Percentiles rank a stretch among this genome's conserved stretches.
Evolutionary conservation across 805 yeast genomes (phyloP).

Genomic region (Lachancea mirantina): DNA sequence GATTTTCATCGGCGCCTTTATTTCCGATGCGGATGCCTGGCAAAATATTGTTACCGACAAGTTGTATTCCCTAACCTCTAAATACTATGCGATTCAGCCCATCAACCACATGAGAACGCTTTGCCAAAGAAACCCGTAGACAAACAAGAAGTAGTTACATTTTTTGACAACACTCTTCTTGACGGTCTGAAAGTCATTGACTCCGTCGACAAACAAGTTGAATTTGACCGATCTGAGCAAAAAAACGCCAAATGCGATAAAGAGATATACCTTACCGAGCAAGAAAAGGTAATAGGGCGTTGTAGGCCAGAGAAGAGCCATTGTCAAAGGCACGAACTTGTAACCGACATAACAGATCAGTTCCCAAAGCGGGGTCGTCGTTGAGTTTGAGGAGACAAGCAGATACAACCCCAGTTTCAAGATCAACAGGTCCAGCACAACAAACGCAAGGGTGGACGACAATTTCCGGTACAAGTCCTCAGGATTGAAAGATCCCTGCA

Average conservation of each 20-base stretch:
- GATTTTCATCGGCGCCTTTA: no score
- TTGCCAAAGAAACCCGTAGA: slow-evolving; percentile 79
- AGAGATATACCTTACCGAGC: slow-evolving; percentile 43
- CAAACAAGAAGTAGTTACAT: slow-evolving; percentile 79
- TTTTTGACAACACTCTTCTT: slow-evolving; percentile 64
- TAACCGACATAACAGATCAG: slow-evolving; percentile 86
- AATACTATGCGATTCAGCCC: slow-evolving; percentile 23
- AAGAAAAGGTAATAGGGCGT: slow-evolving; percentile 35
- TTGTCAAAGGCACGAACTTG: slow-evolving; percentile 76
- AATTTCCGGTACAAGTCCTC: slow-evolving; percentile 82
- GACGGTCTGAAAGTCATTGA: slow-evolving; percentile 35
- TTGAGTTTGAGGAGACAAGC: slow-evolving; percentile 33
- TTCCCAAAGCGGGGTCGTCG: slow-evolving; percentile 58
- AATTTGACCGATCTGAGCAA: slow-evolving; percentile 50
- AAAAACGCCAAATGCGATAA: slow-evolving; percentile 55
- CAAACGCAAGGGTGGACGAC: slow-evolving; percentile 78
- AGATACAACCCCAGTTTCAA: slow-evolving; percentile 79
- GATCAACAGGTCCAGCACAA: slow-evolving; percentile 65
- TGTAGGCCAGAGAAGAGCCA: slow-evolving; percentile 47
- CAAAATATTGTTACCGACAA: no score
- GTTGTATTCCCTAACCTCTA: no score
- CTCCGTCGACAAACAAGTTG: slow-evolving; percentile 36
- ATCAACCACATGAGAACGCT: slow-evolving; percentile 68
- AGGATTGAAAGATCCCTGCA: slow-evolving; percentile 87
- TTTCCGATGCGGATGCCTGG: no score